A percentile compares a stretch with the other conserved stretches of the same genome.
Evolutionary conservation across 208 protist species (phyloP).

Genomic region (Kentomonas sorsogonicus): DNA sequence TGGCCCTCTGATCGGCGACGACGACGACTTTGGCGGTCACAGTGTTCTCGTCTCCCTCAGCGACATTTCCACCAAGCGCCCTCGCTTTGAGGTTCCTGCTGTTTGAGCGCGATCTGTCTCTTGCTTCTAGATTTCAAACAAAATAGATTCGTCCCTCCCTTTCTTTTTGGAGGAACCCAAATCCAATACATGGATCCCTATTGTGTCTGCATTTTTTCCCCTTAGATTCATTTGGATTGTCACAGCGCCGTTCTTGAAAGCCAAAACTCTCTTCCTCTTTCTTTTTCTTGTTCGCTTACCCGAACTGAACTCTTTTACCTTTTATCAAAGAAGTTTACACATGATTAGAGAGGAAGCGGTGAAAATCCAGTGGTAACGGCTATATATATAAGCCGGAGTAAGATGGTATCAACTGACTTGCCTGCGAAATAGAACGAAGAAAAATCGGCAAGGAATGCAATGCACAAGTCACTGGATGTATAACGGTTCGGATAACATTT

Average conservation of each 20-base stretch:
- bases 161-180: background rate
- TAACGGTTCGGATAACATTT: too few relatives aligned
- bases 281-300: background rate
- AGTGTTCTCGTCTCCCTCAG: constrained; percentile 57
- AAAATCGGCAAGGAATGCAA: too few relatives aligned
- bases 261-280: background rate
- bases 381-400: too few relatives aligned
- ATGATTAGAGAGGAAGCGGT: too few relatives aligned
- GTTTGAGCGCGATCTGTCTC: constrained; percentile 6
- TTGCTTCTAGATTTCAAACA: background rate
- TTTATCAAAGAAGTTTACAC: too few relatives aligned
- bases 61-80: constrained; percentile 25
- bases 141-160: background rate
- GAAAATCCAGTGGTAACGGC: too few relatives aligned
- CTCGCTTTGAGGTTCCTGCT: constrained; percentile 22
- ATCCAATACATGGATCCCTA: background rate
- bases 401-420: too few relatives aligned
- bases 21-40: constrained; percentile 40
- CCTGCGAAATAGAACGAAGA: too few relatives aligned
- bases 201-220: constrained; percentile 14
- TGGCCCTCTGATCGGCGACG: constrained; percentile 18
- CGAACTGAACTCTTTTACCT: background rate
- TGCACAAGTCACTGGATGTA: too few relatives aligned
- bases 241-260: background rate
- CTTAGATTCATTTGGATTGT: constrained; percentile 1